Base-by-base conservation (phyloP, 768 basidiomycete species). In the Tulasnella calospora region DNA sequence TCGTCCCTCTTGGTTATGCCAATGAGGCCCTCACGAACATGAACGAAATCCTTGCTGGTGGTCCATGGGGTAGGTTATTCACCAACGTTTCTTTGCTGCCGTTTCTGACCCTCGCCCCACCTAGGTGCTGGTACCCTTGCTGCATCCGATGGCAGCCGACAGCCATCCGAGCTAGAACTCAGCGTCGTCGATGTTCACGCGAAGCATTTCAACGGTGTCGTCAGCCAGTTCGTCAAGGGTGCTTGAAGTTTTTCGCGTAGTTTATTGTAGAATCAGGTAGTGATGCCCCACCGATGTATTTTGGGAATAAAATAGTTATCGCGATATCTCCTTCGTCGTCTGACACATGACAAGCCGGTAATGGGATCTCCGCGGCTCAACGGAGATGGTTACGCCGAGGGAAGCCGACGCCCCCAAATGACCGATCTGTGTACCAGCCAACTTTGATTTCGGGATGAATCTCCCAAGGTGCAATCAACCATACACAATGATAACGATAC, bases 61-160 rank as follows among this genome's bases (percentile, higher is more conserved):
- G 83, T 12, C 81, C 86, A 10, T 86, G 81, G 76, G 86, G 85
- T 51, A 84, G 83, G 19, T 83, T 73, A 40, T 73, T 10, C 21
- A 38, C 27, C 44, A 27, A 27, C 41, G 15, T 41, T 61, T 13
- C 70, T 38, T 55, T 71, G 38, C 3, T 21, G 23, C n/a, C 23
- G 33, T 38, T 47, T 55, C 76, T 77, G 67, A 77, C 70, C 6
- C 44, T n/a, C 27, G 3, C 21, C n/a, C n/a, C 10, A 27, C 12
- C 38, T 36, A 78, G 78, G 78, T 73, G 71, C 78, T 33, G 70
- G 38, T n/a, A 78, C 78, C 30, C 55, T 78, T 21, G 78, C 78
- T 57, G 72, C 27, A 13, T 74, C 71, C 36, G 78, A 78, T 69
- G 78, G 78, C 33, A 76, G 74, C 23, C 78, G 78, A 35, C 78